Conservation (phyloP, 176 grass and related monocot genomes). For the Carex cristatella region DNA sequence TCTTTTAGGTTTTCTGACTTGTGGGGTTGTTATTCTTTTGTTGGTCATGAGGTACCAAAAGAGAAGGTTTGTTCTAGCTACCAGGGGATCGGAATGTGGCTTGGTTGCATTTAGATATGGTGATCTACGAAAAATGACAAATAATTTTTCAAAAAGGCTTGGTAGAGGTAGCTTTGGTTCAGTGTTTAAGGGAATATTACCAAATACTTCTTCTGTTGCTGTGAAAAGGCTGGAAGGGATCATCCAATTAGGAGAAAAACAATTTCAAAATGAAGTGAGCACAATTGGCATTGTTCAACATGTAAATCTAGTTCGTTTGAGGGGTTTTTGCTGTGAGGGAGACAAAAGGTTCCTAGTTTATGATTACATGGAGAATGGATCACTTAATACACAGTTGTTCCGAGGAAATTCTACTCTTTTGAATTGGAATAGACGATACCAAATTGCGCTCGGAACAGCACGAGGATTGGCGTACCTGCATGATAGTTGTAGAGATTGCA, state of each 20-base stretch:
- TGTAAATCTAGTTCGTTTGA: constrained; percentile 41
- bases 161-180: constrained; percentile 42
- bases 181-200: constrained; percentile 31
- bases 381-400: constrained; percentile 36
- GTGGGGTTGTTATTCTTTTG: background rate
- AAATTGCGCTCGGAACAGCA: constrained; percentile 31
- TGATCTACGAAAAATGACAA: constrained; percentile 33
- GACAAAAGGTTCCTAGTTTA: constrained; percentile 33
- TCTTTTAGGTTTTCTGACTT: background rate
- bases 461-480: constrained; percentile 41
- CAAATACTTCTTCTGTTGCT: background rate
- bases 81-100: background rate
- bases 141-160: constrained; percentile 47
- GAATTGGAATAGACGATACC: constrained; percentile 33
- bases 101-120: constrained; percentile 27
- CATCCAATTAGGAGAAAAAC: constrained; percentile 33
- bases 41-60: background rate
- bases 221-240: constrained; percentile 46
- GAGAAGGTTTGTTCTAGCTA: background rate
- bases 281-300: constrained; percentile 39
- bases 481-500: constrained; percentile 43
- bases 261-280: constrained; percentile 38
- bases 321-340: constrained; percentile 30
- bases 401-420: background rate
- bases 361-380: constrained; percentile 19